Evolutionary conservation across 2,329 filamentous ascomycete genomes (phyloP).

Genomic region (Cordyceps tenuipes): DNA sequence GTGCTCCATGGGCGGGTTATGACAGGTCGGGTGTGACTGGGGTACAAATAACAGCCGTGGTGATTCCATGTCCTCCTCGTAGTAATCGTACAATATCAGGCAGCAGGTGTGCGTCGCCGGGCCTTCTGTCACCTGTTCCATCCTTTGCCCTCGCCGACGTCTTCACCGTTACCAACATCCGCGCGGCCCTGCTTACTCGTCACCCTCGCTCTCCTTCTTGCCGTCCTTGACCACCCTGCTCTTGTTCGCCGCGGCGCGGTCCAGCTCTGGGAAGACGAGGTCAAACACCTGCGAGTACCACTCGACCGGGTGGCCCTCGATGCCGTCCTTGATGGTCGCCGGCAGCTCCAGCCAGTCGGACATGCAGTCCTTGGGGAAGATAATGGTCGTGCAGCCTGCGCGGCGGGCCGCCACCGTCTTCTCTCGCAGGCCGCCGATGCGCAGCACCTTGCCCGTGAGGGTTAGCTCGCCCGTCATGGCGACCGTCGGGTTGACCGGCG

Average conservation of each 20-base stretch:
- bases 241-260: conserved; percentile 62
- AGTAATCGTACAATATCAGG: background rate
- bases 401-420: conserved; percentile 94
- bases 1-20: background rate
- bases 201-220: conserved; percentile 34
- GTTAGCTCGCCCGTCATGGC: conserved; percentile 98
- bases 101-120: background rate
- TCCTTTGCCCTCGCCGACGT: background rate
- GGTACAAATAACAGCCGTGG: no score
- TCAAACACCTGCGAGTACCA: conserved; percentile 96
- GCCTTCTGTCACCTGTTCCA: background rate
- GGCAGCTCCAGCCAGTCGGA: conserved; percentile 97
- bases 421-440: conserved; percentile 88
- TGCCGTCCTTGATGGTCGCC: conserved; percentile 95
- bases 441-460: conserved; percentile 88
- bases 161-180: background rate
- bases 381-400: conserved; percentile 84
- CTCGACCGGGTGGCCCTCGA: conserved; percentile 80
- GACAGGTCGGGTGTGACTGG: background rate
- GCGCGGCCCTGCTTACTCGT: conserved; percentile 9
- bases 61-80: background rate
- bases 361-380: conserved; percentile 92
- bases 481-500: conserved; percentile 71
- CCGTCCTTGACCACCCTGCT: conserved; percentile 57
- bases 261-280: conserved; percentile 76